These are phyloP conservation scores for Chalaropsis thielavioides DNA, from an alignment of 2,329 filamentous ascomycete species.

Conservation along the genomic window DNA sequence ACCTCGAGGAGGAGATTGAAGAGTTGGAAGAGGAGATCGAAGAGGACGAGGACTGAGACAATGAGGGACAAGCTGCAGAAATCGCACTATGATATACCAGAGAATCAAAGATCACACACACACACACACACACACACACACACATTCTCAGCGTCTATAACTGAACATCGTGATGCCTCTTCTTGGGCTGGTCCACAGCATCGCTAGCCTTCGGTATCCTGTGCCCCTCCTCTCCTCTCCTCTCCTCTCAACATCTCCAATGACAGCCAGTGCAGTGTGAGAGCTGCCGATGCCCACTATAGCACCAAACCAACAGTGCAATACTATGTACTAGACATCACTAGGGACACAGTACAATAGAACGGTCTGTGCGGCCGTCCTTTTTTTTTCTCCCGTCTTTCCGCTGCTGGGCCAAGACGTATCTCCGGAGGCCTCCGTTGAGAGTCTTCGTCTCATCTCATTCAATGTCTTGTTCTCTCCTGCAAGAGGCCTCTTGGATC, in stretches of 20 bases:
- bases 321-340: background rate
- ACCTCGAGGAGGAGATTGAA: constrained; percentile 29
- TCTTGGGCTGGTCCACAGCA: background rate
- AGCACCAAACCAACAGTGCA: background rate
- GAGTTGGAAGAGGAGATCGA: constrained; percentile 32
- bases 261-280: background rate
- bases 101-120: too few relatives aligned
- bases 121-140: too few relatives aligned
- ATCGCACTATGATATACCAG: background rate
- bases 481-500: background rate
- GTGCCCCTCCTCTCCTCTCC: too few relatives aligned
- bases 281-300: background rate
- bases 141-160: background rate
- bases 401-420: constrained; percentile 14
- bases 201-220: background rate
- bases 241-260: background rate
- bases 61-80: background rate
- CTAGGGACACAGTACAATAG: background rate
- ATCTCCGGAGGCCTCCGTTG: constrained; percentile 22
- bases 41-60: constrained; percentile 29
- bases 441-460: background rate
- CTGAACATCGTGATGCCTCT: background rate
- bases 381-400: background rate
- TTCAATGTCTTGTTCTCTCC: background rate
- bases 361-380: background rate